Evolutionary conservation across 192 early-diverging fungal genomes (phyloP).

Genomic region (Entomortierella parvispora): DNA sequence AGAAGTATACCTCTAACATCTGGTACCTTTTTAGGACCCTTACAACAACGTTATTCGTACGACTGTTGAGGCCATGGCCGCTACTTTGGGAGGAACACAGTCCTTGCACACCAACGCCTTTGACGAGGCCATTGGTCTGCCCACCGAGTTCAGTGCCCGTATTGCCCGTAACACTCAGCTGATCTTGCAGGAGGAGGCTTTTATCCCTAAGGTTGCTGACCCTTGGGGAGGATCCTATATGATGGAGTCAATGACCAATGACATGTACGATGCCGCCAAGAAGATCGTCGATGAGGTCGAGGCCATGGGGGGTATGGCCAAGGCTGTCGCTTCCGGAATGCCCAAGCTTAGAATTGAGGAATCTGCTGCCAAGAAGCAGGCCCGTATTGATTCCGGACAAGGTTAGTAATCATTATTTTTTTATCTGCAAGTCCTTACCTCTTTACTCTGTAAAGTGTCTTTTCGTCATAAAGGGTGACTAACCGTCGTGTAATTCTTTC

Average conservation of each 20-base stretch:
- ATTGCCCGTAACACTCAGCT: slow-evolving; percentile 94
- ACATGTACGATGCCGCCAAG: slow-evolving; percentile 76
- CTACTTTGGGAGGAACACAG: slow-evolving; percentile 91
- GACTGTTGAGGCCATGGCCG: slow-evolving; percentile 91
- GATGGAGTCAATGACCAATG: slow-evolving; percentile 91
- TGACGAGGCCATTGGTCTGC: slow-evolving; percentile 90
- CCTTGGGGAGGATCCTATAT: slow-evolving; percentile 94
- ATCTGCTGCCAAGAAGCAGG: slow-evolving; percentile 87
- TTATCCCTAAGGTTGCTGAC: slow-evolving; percentile 89
- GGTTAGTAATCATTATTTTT: slow-evolving; percentile 50
- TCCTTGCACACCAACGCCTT: slow-evolving; percentile 94
- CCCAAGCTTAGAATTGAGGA: slow-evolving; percentile 92
- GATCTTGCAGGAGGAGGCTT: slow-evolving; percentile 88
- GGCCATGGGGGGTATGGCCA: slow-evolving; percentile 90
- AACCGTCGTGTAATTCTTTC: background rate
- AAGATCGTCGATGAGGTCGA: slow-evolving; percentile 84
- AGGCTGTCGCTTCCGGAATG: slow-evolving; percentile 89
- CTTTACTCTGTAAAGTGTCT: background rate
- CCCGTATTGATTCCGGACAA: slow-evolving; percentile 88
- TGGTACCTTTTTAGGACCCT: slow-evolving; percentile 67
- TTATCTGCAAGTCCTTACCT: background rate
- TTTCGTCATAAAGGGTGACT: too few species aligned
- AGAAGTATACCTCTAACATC: background rate
- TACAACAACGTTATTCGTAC: slow-evolving; percentile 93
- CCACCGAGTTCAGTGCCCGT: slow-evolving; percentile 84